These are phyloP conservation scores for Glebionis coronaria DNA, from an alignment of 129 eudicot genomes.

Conservation along the genomic window DNA sequence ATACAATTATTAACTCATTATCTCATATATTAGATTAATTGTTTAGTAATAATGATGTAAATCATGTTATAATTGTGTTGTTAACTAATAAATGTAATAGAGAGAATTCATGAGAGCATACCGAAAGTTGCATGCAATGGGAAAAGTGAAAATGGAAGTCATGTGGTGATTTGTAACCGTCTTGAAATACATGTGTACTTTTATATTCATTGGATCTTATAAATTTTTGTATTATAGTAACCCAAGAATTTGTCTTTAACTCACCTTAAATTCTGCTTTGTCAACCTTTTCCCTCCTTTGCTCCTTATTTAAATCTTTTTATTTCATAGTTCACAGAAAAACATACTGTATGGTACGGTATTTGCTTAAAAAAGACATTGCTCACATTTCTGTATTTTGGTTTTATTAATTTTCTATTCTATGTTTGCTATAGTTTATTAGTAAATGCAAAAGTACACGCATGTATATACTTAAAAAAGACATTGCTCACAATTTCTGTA, in stretches of 20 bases:
- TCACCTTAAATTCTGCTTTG: neutral
- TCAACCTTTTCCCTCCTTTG: neutral
- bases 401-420: no score
- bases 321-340: neutral
- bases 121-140: constrained; percentile 7
- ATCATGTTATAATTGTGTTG: neutral
- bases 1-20: neutral
- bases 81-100: constrained; percentile 4
- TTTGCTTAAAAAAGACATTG: no score
- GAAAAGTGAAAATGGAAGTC: constrained; percentile 1
- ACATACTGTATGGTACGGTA: neutral
- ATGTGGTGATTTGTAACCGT: neutral
- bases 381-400: no score
- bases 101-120: neutral
- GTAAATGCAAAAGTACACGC: no score
- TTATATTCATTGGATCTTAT: neutral
- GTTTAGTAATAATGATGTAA: no score
- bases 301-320: neutral
- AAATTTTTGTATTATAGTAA: neutral
- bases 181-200: constrained; percentile 1
- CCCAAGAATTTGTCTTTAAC: neutral
- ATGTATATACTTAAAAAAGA: no score
- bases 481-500: no score
- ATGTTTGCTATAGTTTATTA: no score
- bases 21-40: no score